Base-by-base conservation (phyloP, 2,329 filamentous ascomycete genomes). In the Colletotrichum destructivum region DNA sequence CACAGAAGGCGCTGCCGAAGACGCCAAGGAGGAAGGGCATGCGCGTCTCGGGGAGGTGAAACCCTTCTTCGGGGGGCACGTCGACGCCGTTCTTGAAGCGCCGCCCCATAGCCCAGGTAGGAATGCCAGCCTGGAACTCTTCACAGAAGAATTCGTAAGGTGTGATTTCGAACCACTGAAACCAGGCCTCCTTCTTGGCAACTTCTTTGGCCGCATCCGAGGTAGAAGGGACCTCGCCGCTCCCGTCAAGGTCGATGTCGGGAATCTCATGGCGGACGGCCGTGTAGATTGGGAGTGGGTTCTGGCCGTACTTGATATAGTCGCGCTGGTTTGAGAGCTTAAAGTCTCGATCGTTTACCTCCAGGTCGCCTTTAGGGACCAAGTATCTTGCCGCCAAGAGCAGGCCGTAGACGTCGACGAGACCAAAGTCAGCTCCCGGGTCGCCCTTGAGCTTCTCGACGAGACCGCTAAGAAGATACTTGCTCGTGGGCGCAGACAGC, bases 1-100 rank as follows among this genome's bases (percentile, higher is more conserved):
- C 96, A 77, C 96, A 98, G 79, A 99, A 98, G 3, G 96, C 96
- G 75, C 93, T 97, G 1, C 96, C 96, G 87, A 96, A 99, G n/a
- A 98, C 92, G 0, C 96, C 96, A 85, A 99, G 90, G 57, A 98
- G 86, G 9, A 96, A 86, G 0, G 96, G 94, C 69, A 97, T 87
- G 52, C 95, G 91, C 38, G 96, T 84, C 81, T 99, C 96, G 0
- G 96, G 96, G 4, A 97, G 85, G 54, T 94, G 91, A 31, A 88
- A 88, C 11, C 93, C 89, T 12, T 90, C 87, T 40, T 92, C 91
- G 0, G 90, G 86, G 74, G 89, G 86, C 4, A 92, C 82, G 72
- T 93, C 92, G 52, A 84, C 81, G 21, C 96, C 96, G 49, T 89
- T 87, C 44, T 93, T 85, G 81, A 98, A 99, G 69, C 89, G 91